Evolutionary conservation across 495 filamentous ascomycete species (phyloP), one percentile per base, ranked within the genome.

Genomic region (Aspergillus campestris): DNA sequence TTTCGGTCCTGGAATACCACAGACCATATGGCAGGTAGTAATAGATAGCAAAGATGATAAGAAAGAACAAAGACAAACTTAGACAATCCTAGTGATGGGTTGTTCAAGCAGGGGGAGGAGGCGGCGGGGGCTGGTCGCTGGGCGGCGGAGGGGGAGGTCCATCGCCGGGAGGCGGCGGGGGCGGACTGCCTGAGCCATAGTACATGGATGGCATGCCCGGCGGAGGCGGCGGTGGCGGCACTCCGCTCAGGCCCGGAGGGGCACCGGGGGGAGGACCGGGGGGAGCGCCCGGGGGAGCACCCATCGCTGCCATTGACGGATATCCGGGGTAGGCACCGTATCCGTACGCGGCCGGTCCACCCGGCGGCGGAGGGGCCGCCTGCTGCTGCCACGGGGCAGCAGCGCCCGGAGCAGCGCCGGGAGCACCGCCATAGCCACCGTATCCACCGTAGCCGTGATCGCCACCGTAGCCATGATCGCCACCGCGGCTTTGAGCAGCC

Each of bases 71-170:
- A 44, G 27, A 28, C 15, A 34, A 12, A 41, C 28, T 11, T 7
- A 29, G 11, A 28, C 30, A 35, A 42, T 5, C 14, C 38, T 32
- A 31, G 7, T 9, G 9, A 52, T 0, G 9, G 24, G n/a, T 11
- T 31, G 15, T 52, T 62, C 56, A 70, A 40, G 62, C 62, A 30
- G 69, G 60, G 11, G 84, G 83, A 45, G 85, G 84, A 11, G 85
- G 86, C 14, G 85, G 85, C 31, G 84, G 83, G 49, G 77, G 77
- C 57, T 82, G 76, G 49, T 90, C 86, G 59, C 78, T 81, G 5
- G 86, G 85, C 44, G 84, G 73, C 71, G 72, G 69, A 14, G 71
- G 86, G 1, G 86, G 86, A 36, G 85, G 85, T 31, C 77, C 79
- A 43, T 82, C 83, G 53, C 73, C 71, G 42, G 71, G 65, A 6